Percentiles rank a stretch among this genome's conserved stretches.
Conservation (phyloP, 192 early-diverging fungal genomes). For the Haplosporangium gracile region DNA sequence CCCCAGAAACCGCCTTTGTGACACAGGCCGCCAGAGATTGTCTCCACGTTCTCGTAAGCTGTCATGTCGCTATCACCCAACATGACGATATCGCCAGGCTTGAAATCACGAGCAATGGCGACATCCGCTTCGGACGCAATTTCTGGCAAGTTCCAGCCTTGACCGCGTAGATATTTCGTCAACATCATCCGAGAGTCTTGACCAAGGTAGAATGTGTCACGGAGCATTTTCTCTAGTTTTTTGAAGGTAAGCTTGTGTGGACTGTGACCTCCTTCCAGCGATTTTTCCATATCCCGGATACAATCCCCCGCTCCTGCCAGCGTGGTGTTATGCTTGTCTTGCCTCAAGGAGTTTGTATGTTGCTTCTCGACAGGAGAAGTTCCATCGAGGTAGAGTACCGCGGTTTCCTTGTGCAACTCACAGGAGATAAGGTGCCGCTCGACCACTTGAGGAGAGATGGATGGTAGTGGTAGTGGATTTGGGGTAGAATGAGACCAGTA, state of each 20-base stretch:
- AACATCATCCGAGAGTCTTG: background rate
- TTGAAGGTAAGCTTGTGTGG: conserved; percentile 1
- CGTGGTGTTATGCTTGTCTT: background rate
- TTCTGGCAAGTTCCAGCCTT: conserved; percentile 5
- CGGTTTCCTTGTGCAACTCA: too few relatives aligned
- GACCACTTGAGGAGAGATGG: background rate
- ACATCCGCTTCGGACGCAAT: conserved; percentile 2
- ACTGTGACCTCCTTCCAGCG: background rate
- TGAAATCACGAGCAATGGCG: conserved; percentile 1
- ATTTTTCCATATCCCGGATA: background rate
- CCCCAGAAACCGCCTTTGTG: background rate
- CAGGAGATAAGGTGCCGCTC: too few relatives aligned
- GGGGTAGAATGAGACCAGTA: background rate
- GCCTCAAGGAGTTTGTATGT: background rate
- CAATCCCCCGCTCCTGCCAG: background rate
- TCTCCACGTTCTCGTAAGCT: conserved; percentile 6
- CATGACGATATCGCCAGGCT: background rate
- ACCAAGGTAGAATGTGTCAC: background rate
- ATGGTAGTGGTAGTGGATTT: background rate
- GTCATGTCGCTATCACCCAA: conserved; percentile 13
- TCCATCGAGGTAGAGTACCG: too few relatives aligned
- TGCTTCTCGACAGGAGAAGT: conserved; percentile 10
- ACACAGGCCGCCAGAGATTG: conserved; percentile 18
- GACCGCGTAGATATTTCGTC: background rate
- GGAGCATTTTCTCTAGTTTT: background rate